Conservation (phyloP, 1,139 yeast species). For the Yamadazyma epiphylla region DNA sequence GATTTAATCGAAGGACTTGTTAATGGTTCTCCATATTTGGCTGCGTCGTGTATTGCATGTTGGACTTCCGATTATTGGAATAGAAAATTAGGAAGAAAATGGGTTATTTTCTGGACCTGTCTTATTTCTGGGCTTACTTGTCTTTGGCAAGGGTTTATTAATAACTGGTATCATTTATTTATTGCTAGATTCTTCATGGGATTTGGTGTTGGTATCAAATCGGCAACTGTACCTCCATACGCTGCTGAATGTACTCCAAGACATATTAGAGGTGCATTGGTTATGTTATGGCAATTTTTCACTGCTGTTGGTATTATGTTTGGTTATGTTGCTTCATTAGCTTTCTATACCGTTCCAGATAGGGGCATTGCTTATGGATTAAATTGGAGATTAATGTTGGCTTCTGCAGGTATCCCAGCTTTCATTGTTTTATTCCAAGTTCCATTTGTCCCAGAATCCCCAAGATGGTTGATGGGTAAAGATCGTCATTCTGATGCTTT, state of each 20-base stretch:
- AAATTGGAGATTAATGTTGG: constrained; percentile 82
- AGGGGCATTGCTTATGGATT: constrained; percentile 44
- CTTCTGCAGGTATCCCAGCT: constrained; percentile 75
- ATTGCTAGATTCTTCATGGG: constrained; percentile 72
- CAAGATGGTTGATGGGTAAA: constrained; percentile 77
- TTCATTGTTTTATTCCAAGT: constrained; percentile 61
- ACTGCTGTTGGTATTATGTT: constrained; percentile 86
- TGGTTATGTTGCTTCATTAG: constrained; percentile 70
- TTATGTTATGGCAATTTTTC: constrained; percentile 88
- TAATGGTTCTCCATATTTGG: constrained; percentile 78
- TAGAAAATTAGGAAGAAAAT: constrained; percentile 63
- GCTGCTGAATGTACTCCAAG: constrained; percentile 82
- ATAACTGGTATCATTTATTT: constrained; percentile 73
- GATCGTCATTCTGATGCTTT: constrained; percentile 56
- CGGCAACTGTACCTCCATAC: constrained; percentile 79
- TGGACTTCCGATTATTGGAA: constrained; percentile 74
- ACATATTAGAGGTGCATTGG: constrained; percentile 71
- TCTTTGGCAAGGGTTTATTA: constrained; percentile 73
- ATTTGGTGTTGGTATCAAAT: constrained; percentile 76
- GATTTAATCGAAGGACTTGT: constrained; percentile 74
- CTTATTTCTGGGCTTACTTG: constrained; percentile 63
- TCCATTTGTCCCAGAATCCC: constrained; percentile 73
- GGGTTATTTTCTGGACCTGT: constrained; percentile 70
- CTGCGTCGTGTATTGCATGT: constrained; percentile 68
- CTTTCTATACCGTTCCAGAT: constrained; percentile 40